Percentiles rank a stretch among this genome's conserved stretches.
These are phyloP conservation scores for Dacryopinax primogenitus DNA, from an alignment of 768 basidiomycete species.

Conservation along the genomic window DNA sequence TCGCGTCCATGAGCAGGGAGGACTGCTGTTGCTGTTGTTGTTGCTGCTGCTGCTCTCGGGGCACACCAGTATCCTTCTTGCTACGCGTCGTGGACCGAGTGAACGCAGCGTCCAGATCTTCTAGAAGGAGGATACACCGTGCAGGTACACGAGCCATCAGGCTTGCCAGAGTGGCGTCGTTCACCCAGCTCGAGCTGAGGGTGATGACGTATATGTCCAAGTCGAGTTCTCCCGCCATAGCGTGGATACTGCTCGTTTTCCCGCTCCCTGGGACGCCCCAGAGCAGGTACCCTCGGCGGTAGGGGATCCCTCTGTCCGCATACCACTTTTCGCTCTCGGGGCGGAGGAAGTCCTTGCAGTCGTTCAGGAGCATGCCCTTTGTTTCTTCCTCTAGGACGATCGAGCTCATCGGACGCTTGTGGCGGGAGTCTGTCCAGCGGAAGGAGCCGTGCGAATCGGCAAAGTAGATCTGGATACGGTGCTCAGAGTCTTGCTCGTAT, in stretches of 20 bases:
- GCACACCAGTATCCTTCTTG: slow-evolving; percentile 27
- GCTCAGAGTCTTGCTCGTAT: slow-evolving; percentile 75
- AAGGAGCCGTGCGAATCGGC: slow-evolving; percentile 78
- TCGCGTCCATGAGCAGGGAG: neutral
- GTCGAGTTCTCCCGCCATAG: slow-evolving; percentile 76
- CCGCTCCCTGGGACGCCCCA: slow-evolving; percentile 49
- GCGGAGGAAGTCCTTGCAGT: slow-evolving; percentile 71
- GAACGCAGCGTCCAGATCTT: slow-evolving; percentile 85
- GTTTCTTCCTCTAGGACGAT: slow-evolving; percentile 81
- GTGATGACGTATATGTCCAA: slow-evolving; percentile 89
- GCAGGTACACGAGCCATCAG: slow-evolving; percentile 81
- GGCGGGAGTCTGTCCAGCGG: slow-evolving; percentile 76
- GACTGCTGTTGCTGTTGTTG: slow-evolving; percentile 30
- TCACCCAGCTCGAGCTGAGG: slow-evolving; percentile 46
- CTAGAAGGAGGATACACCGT: slow-evolving; percentile 72
- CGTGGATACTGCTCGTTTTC: slow-evolving; percentile 71
- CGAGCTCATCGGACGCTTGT: slow-evolving; percentile 77
- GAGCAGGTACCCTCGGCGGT: slow-evolving; percentile 79
- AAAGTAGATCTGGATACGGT: slow-evolving; percentile 80
- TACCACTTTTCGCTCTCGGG: slow-evolving; percentile 72
- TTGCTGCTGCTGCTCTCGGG: slow-evolving; percentile 16
- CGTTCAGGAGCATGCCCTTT: slow-evolving; percentile 75
- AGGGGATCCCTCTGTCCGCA: slow-evolving; percentile 83
- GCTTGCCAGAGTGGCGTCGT: slow-evolving; percentile 70
- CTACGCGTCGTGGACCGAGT: slow-evolving; percentile 61